phyloP scores from a whole-genome alignment of 169 alveolate species.

The Perkinsus chesapeaki region DNA sequence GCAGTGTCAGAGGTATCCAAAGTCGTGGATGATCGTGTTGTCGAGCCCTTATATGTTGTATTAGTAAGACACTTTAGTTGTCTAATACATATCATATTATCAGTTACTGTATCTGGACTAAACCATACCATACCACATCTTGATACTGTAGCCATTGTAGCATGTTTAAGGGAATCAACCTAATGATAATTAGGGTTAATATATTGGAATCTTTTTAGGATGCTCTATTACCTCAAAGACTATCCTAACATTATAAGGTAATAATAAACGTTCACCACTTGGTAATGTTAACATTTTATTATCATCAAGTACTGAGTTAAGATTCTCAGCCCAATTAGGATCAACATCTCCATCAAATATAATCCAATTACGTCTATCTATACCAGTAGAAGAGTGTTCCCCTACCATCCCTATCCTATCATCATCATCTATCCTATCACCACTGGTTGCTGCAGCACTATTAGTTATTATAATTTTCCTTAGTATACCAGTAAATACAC shows the following conservation, averaged over 20 bases:
- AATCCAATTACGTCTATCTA: constrained; percentile 83
- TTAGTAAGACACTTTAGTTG: not conserved
- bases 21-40: too few species aligned
- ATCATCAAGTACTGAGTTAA: constrained; percentile 97
- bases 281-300: constrained; percentile 92
- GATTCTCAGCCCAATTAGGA: constrained; percentile 99
- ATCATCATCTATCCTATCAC: not conserved
- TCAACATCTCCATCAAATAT: constrained; percentile 99
- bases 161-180: constrained; percentile 89
- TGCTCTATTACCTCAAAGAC: constrained; percentile 54
- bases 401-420: not conserved
- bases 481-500: constrained; percentile 89
- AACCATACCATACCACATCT: constrained; percentile 98
- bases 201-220: not conserved
- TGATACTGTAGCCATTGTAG: constrained; percentile 96
- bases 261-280: constrained; percentile 91
- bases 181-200: not conserved
- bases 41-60: too few species aligned
- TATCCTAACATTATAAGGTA: constrained; percentile 67
- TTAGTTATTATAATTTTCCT: constrained; percentile 58
- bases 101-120: constrained; percentile 78
- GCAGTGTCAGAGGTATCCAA: too few species aligned
- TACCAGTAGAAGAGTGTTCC: not conserved
- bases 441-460: not conserved
- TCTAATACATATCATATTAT: constrained; percentile 20